phyloP scores from a whole-genome alignment of 2,329 filamentous ascomycete genomes.

The Talaromyces verruculosus region DNA sequence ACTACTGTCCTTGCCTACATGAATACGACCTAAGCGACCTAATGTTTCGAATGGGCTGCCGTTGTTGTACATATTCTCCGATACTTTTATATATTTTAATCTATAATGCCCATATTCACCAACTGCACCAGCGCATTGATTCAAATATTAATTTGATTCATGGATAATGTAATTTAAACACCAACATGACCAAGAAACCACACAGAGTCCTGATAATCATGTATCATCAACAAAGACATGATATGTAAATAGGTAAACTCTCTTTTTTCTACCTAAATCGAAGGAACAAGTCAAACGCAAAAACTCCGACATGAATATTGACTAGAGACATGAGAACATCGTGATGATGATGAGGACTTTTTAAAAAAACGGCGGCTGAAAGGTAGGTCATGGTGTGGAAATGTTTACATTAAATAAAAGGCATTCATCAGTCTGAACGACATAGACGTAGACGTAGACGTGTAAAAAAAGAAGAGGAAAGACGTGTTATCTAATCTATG shows the following conservation, averaged over 20 bases:
- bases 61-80: too few species aligned
- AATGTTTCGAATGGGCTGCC: too few species aligned
- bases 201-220: too few species aligned
- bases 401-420: constrained; percentile 16
- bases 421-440: constrained; percentile 16
- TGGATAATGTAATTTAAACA: too few species aligned
- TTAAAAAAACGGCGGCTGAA: background rate
- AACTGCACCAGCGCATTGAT: too few species aligned
- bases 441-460: background rate
- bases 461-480: background rate
- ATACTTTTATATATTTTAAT: too few species aligned
- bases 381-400: background rate
- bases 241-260: background rate
- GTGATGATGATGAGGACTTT: constrained; percentile 11
- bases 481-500: constrained; percentile 34
- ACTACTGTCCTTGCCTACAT: background rate
- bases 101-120: too few species aligned
- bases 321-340: constrained; percentile 3
- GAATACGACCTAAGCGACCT: background rate
- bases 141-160: too few species aligned
- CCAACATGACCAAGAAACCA: too few species aligned
- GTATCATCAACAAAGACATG: too few species aligned
- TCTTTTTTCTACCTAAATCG: background rate
- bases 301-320: constrained; percentile 10
- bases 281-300: background rate